Conservation (phyloP, 1,284 basidiomycete genomes). For the Ceratobasidium sp. region DNA sequence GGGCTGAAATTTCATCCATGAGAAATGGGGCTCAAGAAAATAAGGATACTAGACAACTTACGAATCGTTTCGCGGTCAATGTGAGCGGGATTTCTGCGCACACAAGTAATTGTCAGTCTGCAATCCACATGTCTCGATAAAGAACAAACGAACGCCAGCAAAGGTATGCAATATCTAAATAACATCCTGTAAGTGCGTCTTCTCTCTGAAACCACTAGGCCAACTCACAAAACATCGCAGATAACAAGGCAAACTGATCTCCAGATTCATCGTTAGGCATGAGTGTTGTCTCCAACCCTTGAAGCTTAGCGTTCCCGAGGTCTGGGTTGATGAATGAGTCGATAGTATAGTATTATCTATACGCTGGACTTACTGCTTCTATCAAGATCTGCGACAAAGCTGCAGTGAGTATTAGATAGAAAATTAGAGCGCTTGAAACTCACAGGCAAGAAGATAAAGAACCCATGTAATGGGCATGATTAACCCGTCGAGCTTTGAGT, state of each 20-base stretch:
- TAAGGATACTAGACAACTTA: background rate
- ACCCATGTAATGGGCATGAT: slow-evolving; percentile 42
- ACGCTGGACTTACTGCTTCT: slow-evolving; percentile 29
- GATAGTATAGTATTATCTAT: background rate
- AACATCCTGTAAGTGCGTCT: background rate
- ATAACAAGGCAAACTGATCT: slow-evolving; percentile 39
- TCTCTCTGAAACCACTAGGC: background rate
- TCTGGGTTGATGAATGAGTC: background rate
- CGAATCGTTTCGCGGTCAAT: slow-evolving; percentile 39
- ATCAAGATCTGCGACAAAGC: slow-evolving; percentile 25
- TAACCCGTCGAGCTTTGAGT: slow-evolving; percentile 24
- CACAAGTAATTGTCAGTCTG: background rate
- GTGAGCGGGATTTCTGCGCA: slow-evolving; percentile 37
- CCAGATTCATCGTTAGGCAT: slow-evolving; percentile 43
- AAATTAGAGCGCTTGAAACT: background rate
- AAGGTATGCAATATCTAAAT: slow-evolving; percentile 38
- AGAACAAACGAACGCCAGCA: slow-evolving; percentile 32
- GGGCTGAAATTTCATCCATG: slow-evolving; percentile 2
- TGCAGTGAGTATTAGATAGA: background rate
- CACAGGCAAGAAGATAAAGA: slow-evolving; percentile 39
- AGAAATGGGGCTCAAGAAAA: background rate
- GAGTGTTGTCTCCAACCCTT: slow-evolving; percentile 31
- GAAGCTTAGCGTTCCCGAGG: slow-evolving; percentile 39
- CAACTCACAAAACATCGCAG: slow-evolving; percentile 38
- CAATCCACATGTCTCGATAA: too few relatives aligned